These are phyloP conservation scores for Thermothielavioides terrestris DNA, from an alignment of 495 filamentous ascomycete genomes.

Conservation along the genomic window DNA sequence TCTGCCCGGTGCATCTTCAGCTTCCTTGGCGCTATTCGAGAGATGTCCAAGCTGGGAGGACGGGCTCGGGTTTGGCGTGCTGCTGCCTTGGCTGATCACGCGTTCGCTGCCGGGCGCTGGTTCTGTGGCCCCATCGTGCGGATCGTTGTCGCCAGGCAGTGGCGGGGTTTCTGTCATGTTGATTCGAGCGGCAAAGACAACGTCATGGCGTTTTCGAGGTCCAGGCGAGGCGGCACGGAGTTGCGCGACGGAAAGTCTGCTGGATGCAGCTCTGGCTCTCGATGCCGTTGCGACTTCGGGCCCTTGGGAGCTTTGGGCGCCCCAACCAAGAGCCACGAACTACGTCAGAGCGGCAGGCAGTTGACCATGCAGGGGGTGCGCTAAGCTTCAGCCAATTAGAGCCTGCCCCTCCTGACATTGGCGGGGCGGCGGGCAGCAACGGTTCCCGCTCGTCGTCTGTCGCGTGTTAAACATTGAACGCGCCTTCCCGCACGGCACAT, in stretches of 20 bases:
- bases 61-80: constrained; percentile 1
- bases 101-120: constrained; percentile 2
- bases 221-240: background rate
- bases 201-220: constrained; percentile 21
- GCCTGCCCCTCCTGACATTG: constrained; percentile 9
- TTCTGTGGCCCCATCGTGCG: constrained; percentile 5
- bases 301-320: constrained; percentile 7
- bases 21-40: background rate
- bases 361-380: no score
- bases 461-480: constrained; percentile 10
- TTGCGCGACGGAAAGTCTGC: background rate
- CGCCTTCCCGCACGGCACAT: constrained; percentile 1
- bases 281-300: constrained; percentile 3
- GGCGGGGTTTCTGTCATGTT: constrained; percentile 42
- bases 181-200: constrained; percentile 13
- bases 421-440: constrained; percentile 14
- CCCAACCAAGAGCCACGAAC: constrained; percentile 5
- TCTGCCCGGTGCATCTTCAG: constrained; percentile 3
- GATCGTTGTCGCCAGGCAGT: constrained; percentile 26
- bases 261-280: no score
- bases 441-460: no score
- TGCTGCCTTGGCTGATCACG: constrained; percentile 5
- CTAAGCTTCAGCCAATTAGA: constrained; percentile 20
- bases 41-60: background rate
- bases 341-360: constrained; percentile 28